Evolutionary conservation across 2,329 filamentous ascomycete species (phyloP), one percentile per base, ranked within the genome.

Genomic region (Xylariaceae sp.): DNA sequence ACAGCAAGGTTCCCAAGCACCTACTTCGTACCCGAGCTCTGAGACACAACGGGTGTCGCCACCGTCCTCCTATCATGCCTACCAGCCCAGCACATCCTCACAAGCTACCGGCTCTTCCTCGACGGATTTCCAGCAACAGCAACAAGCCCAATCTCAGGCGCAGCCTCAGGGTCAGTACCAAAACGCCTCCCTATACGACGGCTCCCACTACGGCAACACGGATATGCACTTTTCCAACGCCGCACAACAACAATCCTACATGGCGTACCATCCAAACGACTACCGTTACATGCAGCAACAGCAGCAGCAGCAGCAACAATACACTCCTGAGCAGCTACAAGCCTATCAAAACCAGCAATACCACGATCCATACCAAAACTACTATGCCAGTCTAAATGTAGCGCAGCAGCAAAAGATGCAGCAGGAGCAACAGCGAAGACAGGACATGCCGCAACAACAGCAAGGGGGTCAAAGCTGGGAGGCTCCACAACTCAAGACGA

Each of bases 231-330:
- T 30, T 27, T 42, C 39, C 2, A 42, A 47, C 14, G 17, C 39
- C 33, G 17, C 35, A 31, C 51, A 48, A 35, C 53, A 59, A 32
- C 39, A 56, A 18, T 38, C 53, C 5, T 63, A 54, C 42, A 42
- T 49, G 5, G 54, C 60, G 11, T 63, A 61, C 36, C 51, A 59
- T 33, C 60, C 61, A 10, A 46, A 50, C 30, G 30, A 57, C 10
- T 58, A 57, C 22, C 52, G 48, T 9, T 51, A 54, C 17, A 47
- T 45, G 22, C 55, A 53, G 40, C 48, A 52, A 6, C 44, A 40
- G 12, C 56, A 53, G 18, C 42, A 57, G 11, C 52, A 56, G 17
- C 51, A 55, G 18, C 48, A 57, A 6, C 32, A 45, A 11, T 60
- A 58, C 32, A 48, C 49, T 14, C 39, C 56, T 11, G 48, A 50